Percentiles rank a stretch among this genome's conserved stretches.
These are phyloP conservation scores for Hypocreales sp. DNA, from an alignment of 2,329 filamentous ascomycete species.

Conservation along the genomic window DNA sequence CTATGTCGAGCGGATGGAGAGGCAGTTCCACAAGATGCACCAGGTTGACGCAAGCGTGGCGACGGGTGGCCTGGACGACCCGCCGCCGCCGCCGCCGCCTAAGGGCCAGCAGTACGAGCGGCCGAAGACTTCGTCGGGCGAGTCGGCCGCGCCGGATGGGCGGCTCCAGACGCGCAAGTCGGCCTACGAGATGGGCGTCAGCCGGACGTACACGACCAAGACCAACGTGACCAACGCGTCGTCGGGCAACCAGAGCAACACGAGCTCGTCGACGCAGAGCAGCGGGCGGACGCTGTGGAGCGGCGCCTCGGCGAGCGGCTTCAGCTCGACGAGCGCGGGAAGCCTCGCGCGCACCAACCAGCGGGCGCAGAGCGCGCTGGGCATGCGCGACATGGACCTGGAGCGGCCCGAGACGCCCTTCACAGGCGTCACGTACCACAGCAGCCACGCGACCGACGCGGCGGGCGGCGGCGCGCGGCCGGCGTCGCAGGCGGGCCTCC, in stretches of 20 bases:
- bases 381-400: conserved; percentile 37
- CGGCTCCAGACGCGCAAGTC: conserved; percentile 53
- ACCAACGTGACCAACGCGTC: conserved; percentile 72
- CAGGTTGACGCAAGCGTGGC: conserved; percentile 35
- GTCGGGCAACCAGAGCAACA: conserved; percentile 53
- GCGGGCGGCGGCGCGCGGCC: conserved; percentile 27
- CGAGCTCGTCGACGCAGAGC: conserved; percentile 59
- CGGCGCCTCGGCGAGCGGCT: conserved; percentile 73
- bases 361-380: conserved; percentile 49
- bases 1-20: conserved; percentile 89
- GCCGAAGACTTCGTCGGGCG: conserved; percentile 43
- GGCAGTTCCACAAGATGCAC: conserved; percentile 57
- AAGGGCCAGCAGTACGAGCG: conserved; percentile 35
- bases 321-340: conserved; percentile 90
- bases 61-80: conserved; percentile 22
- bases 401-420: conserved; percentile 49
- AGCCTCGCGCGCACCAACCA: conserved; percentile 70
- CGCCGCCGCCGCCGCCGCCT: conserved; percentile 48
- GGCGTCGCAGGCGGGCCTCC: conserved; percentile 50
- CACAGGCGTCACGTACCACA: conserved; percentile 78
- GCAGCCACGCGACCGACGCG: conserved; percentile 57
- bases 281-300: conserved; percentile 88
- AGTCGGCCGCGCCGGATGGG: conserved; percentile 20
- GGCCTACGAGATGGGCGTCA: conserved; percentile 63
- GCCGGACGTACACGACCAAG: conserved; percentile 75